Evolutionary conservation across 2,329 filamentous ascomycete genomes (phyloP), one percentile per base, ranked within the genome.

Genomic region (Colletotrichum zoysiae): DNA sequence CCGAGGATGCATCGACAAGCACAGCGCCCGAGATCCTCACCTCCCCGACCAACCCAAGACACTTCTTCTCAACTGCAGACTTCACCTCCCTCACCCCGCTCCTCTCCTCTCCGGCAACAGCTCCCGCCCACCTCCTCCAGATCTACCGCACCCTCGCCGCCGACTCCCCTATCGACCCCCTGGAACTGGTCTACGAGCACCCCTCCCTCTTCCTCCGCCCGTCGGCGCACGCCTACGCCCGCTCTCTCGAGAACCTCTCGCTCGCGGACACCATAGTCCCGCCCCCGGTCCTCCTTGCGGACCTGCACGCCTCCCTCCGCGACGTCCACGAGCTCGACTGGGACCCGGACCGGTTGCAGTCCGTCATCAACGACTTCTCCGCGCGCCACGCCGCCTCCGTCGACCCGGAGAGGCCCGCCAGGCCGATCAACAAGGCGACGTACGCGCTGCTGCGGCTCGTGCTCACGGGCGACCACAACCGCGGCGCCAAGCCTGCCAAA

Each of bases 131-230:
- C 53, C 46, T 74, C 65, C 68, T 74, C 35, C 26, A 57, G 20
- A 67, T 72, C 46, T 55, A 68, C 64, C 70, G 56, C 44, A 64
- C 58, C 67, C 61, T 74, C 23, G 65, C 65, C 46, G 65, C 67
- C 20, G 68, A 74, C 59, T 59, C 61, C n/a, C 71, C 68, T n/a
- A 35, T 68, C 62, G 71, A 74, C 48, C 73, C 73, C 16, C 18
- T 57, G 11, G 61, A 55, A 33, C 68, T 74, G 16, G 33, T 73
- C 60, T 51, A 73, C 40, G 63, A 68, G 33, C 71, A 74, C 65
- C 73, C 71, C 7, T 72, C 71, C 50, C 58, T 74, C 61, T 74
- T 74, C 68, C 65, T 74, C 67, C 65, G 68, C 20, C 73, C 73
- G 50, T 64, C 53, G 16, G 44, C 57, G 14, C 48, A 70, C 16